Evolutionary conservation across 129 eudicot genomes (phyloP).

Genomic region (Chrysanthemum lavandulifolium): DNA sequence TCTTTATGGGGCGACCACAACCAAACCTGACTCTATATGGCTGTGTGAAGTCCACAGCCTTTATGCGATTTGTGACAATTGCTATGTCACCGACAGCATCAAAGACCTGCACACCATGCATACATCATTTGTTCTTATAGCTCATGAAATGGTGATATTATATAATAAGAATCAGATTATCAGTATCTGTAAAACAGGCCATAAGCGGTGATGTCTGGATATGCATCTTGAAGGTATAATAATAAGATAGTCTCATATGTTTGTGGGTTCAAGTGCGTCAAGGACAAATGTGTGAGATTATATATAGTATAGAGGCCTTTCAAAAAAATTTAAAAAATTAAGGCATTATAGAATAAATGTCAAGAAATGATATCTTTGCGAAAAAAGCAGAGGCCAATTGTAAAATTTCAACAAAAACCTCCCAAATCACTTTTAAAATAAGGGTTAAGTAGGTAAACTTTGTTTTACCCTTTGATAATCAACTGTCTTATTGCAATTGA

Average conservation of each 20-base stretch:
- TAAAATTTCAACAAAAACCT: neutral
- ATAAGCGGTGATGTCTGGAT: neutral
- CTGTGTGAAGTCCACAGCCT: slow-evolving; percentile 77
- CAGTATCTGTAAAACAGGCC: no score
- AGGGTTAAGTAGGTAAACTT: neutral
- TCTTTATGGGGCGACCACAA: slow-evolving; percentile 70
- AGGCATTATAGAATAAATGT: no score
- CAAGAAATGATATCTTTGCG: no score
- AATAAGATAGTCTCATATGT: no score
- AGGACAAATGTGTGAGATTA: no score
- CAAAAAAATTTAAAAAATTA: no score
- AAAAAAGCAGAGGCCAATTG: neutral
- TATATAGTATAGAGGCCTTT: no score
- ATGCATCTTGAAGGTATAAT: neutral
- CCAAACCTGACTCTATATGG: slow-evolving; percentile 91
- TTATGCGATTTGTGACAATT: slow-evolving; percentile 76
- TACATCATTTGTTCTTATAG: neutral
- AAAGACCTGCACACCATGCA: slow-evolving; percentile 44
- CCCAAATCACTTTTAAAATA: neutral
- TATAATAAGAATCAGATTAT: no score
- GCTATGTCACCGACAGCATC: slow-evolving; percentile 97
- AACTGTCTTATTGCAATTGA: neutral
- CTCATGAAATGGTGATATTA: no score
- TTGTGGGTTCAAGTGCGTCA: no score
- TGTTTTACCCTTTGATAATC: neutral